A percentile compares a stretch with the other conserved stretches of the same genome.
phyloP scores from a whole-genome alignment of 2,329 filamentous ascomycete genomes.

The Trichoderma semiorbis region DNA sequence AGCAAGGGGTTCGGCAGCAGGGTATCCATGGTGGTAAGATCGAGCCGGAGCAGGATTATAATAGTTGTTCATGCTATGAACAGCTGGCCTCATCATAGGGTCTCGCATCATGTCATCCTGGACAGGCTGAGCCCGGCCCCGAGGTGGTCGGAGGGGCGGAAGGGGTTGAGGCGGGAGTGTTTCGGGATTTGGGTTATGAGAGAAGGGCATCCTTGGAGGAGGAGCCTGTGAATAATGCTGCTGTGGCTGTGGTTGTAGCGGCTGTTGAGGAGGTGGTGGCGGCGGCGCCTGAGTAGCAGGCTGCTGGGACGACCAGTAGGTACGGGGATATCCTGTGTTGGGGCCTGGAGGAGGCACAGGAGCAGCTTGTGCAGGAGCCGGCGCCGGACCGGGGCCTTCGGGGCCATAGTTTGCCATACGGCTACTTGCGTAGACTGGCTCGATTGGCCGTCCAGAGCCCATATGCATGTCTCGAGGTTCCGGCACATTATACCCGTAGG shows the following conservation, averaged over 20 bases:
- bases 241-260: background rate
- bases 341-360: conserved; percentile 15
- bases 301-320: conserved; percentile 35
- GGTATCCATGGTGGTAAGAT: conserved; percentile 33
- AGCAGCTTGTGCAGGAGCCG: conserved; percentile 10
- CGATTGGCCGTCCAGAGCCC: conserved; percentile 30
- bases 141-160: conserved; percentile 38
- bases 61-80: conserved; percentile 30
- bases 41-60: conserved; percentile 31
- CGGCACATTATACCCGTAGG: conserved; percentile 28
- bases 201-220: conserved; percentile 35
- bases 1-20: conserved; percentile 30
- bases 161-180: conserved; percentile 37
- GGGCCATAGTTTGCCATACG: conserved; percentile 32
- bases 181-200: conserved; percentile 34
- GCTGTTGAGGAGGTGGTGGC: conserved; percentile 19
- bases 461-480: conserved; percentile 32
- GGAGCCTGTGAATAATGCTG: conserved; percentile 21
- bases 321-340: conserved; percentile 26
- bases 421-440: conserved; percentile 31
- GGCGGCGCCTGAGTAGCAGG: conserved; percentile 29
- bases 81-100: conserved; percentile 29
- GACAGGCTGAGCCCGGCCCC: conserved; percentile 34
- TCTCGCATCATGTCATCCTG: conserved; percentile 35
- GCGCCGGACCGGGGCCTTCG: conserved; percentile 25